These are phyloP conservation scores for Jamesozyma piceae DNA, from an alignment of 805 yeast genomes.

Conservation along the genomic window DNA sequence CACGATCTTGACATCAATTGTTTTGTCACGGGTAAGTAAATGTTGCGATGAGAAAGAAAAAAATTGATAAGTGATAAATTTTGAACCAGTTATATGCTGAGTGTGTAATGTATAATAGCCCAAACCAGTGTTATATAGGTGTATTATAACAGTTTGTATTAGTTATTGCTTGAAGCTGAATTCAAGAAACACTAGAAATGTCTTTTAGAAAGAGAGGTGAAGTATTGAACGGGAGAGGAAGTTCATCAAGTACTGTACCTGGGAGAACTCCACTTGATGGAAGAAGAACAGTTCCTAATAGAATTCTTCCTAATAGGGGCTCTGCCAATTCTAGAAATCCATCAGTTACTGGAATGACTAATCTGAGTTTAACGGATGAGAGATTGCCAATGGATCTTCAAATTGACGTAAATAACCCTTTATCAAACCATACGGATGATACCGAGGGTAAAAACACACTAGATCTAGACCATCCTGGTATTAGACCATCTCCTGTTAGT, in stretches of 20 bases:
- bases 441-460: background rate
- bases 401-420: too few species aligned
- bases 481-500: constrained; percentile 64
- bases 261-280: constrained; percentile 10
- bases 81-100: too few species aligned
- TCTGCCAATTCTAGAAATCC: background rate
- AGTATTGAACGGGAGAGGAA: constrained; percentile 22
- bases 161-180: background rate
- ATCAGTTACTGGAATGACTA: background rate
- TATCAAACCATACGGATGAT: background rate
- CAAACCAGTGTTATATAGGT: too few species aligned
- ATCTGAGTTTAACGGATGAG: constrained; percentile 1
- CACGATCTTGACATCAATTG: too few species aligned
- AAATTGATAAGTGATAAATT: too few species aligned
- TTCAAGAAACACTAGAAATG: constrained; percentile 28
- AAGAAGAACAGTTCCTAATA: constrained; percentile 1
- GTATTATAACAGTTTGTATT: too few species aligned
- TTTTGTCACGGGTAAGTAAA: background rate
- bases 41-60: background rate
- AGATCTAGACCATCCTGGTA: constrained; percentile 39
- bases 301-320: background rate
- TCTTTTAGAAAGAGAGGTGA: constrained; percentile 55
- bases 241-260: constrained; percentile 11
- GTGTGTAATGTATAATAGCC: too few species aligned
- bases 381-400: background rate